Evolutionary conservation across 1,139 yeast genomes (phyloP).

Genomic region (Yamadazyma songkhlaensis): DNA sequence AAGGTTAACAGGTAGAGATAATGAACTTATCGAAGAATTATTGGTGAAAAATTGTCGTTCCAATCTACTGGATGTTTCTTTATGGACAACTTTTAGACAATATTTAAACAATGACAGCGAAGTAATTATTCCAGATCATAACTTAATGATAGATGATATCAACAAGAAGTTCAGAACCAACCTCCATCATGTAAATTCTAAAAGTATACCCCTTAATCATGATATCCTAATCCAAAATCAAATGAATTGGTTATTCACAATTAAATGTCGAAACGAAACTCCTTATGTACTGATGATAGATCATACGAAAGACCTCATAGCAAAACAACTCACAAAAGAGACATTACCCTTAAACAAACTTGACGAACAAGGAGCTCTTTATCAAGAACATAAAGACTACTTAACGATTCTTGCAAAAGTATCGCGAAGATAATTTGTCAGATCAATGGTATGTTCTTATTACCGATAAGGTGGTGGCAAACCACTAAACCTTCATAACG

Average conservation of each 20-base stretch:
- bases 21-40: slow-evolving; percentile 3
- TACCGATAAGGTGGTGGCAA: no score
- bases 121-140: slow-evolving; percentile 18
- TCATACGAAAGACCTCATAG: background rate
- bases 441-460: slow-evolving; percentile 7
- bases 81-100: slow-evolving; percentile 26
- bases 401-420: background rate
- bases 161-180: slow-evolving; percentile 5
- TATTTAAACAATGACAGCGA: slow-evolving; percentile 2
- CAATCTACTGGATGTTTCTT: slow-evolving; percentile 29
- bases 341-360: background rate
- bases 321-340: background rate
- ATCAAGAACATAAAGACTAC: slow-evolving; percentile 2
- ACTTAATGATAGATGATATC: slow-evolving; percentile 9
- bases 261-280: slow-evolving; percentile 17
- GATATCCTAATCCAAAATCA: slow-evolving; percentile 5
- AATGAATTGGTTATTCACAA: slow-evolving; percentile 22
- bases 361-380: background rate
- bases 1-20: slow-evolving; percentile 5
- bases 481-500: no score
- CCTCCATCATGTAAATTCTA: background rate
- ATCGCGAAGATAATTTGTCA: slow-evolving; percentile 1
- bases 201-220: background rate
- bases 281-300: slow-evolving; percentile 14
- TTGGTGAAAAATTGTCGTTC: slow-evolving; percentile 17